Evolutionary conservation across 495 filamentous ascomycete genomes (phyloP), one percentile per base, ranked within the genome.

Genomic region (Pseudoneurospora amorphoporcata): DNA sequence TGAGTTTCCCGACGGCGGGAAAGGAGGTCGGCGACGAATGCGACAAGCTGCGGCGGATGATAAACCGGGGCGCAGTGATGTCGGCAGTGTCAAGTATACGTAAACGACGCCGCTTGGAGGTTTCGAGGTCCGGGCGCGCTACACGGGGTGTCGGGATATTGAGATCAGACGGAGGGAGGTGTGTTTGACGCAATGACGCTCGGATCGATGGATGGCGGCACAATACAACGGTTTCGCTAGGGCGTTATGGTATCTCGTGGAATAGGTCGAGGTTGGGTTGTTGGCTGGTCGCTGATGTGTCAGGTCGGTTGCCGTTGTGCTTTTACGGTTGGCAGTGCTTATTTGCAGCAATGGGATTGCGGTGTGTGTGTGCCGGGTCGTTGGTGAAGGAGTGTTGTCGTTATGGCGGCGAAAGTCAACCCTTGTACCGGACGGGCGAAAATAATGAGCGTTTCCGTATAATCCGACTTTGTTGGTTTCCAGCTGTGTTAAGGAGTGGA

Each of bases 61-160:
- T 65, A 10, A 37, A 58, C 19, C 42, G 41, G 16, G 53, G 58
- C 53, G 53, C 53, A 35, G 29, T 3, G 8, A 3, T 32, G 53
- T 35, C 53, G 53, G 3, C 53, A 38, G 35, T 45, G 71, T 32
- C 32, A 47, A 42, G 71, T 71, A 39, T 45, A 68, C 19, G 74
- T 72, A 69, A 39, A 35, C 58, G 45, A 40, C 19, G 61, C 38
- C 72, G 37, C 65, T 70, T 69, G 19, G n/a, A 4, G 8, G 40
- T 41, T 43, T 69, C 38, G 75, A 68, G 73, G 78, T 75, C 78
- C 73, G 73, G 75, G 78, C 78, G 76, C 78, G 75, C 74, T 69
- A 61, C 70, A 73, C 69, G 23, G 37, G 68, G 68, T 38, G 71
- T 70, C 35, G 29, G 29, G 47, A 68, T 47, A 70, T 42, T 58